phyloP scores from a whole-genome alignment of 2,329 filamentous ascomycete genomes.

The Stachybotrys chartarum region DNA sequence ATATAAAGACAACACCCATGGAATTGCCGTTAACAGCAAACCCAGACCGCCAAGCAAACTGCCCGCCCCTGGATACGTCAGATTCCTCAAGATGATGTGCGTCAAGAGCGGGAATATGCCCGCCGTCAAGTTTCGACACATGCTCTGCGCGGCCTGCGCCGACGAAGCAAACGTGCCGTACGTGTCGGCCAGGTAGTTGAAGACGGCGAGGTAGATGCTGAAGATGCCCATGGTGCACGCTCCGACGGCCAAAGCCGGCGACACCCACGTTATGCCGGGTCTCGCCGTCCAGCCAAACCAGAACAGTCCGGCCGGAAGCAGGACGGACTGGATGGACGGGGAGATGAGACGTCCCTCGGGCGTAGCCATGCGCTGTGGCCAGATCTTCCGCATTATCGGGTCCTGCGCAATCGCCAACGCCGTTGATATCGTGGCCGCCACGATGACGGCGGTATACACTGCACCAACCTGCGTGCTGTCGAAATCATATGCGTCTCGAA shows the following conservation, averaged over 20 bases:
- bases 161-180: constrained; percentile 61
- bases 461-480: constrained; percentile 50
- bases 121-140: constrained; percentile 58
- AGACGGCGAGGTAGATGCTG: constrained; percentile 59
- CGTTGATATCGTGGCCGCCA: constrained; percentile 37
- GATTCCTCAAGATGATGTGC: constrained; percentile 48
- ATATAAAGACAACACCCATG: constrained; percentile 60
- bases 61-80: constrained; percentile 53
- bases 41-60: constrained; percentile 58
- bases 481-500: constrained; percentile 53
- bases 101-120: constrained; percentile 59
- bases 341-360: constrained; percentile 60
- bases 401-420: constrained; percentile 49
- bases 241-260: constrained; percentile 52
- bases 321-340: constrained; percentile 52
- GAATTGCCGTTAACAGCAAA: constrained; percentile 53
- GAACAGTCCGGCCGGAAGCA: constrained; percentile 59
- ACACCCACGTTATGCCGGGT: constrained; percentile 51
- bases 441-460: constrained; percentile 46
- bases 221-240: constrained; percentile 63
- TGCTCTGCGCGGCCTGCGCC: constrained; percentile 59
- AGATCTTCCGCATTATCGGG: constrained; percentile 46
- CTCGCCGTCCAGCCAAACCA: constrained; percentile 62
- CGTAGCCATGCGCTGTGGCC: constrained; percentile 17
- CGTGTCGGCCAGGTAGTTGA: constrained; percentile 63